Percentiles rank a stretch among this genome's conserved stretches.
Conservation (phyloP, 805 yeast genomes). For the Candida incommunis region DNA sequence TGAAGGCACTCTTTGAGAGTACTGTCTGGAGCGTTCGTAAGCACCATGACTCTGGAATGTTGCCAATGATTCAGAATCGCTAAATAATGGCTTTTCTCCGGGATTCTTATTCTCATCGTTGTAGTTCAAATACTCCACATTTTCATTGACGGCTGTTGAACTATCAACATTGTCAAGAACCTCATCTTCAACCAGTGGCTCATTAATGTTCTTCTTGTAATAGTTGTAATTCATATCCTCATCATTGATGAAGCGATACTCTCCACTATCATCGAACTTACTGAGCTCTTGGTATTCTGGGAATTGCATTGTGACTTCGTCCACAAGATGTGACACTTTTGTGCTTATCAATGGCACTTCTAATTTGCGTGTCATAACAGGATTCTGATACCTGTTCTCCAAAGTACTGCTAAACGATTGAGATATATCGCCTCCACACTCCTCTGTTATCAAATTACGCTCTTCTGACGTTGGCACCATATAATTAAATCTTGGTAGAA, state of each 20-base stretch:
- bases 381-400: conserved; percentile 12
- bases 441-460: conserved; percentile 6
- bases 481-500: conserved; percentile 8
- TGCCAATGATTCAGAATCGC: too few species aligned
- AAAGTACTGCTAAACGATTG: conserved; percentile 3
- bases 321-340: conserved; percentile 6
- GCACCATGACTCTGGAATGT: too few species aligned
- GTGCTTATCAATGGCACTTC: conserved; percentile 14
- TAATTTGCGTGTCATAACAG: conserved; percentile 9
- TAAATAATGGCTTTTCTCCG: too few species aligned
- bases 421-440: background rate
- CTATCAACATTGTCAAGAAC: background rate
- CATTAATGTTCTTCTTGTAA: background rate
- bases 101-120: too few species aligned
- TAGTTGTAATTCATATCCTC: background rate
- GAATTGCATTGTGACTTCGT: background rate
- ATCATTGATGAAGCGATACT: background rate
- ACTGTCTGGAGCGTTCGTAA: too few species aligned
- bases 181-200: background rate
- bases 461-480: conserved; percentile 11
- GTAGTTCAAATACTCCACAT: too few species aligned
- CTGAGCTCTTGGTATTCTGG: conserved; percentile 1
- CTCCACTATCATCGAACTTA: background rate
- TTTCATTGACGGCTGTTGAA: too few species aligned
- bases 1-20: too few species aligned